Conservation (phyloP, 352 stramenopile genomes). For the Discostella stelligera region DNA sequence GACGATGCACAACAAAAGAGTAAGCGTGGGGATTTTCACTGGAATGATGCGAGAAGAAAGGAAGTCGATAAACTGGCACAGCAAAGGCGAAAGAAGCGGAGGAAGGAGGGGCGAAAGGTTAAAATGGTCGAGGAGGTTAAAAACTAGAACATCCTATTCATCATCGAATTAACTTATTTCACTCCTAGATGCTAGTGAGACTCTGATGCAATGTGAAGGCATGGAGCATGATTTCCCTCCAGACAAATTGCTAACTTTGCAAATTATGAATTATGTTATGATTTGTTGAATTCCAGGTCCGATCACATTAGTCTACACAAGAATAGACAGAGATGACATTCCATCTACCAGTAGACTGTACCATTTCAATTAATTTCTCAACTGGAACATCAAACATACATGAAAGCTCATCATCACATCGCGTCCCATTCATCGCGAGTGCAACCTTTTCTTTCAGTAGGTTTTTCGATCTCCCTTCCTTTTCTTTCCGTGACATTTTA, state of each 20-base stretch:
- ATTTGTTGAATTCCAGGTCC: too few species aligned
- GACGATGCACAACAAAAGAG: background rate
- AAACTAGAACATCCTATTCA: background rate
- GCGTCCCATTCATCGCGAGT: slow-evolving; percentile 64
- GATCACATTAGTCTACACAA: background rate
- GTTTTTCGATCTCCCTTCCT: slow-evolving; percentile 18
- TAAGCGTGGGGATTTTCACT: slow-evolving; percentile 30
- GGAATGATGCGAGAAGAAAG: slow-evolving; percentile 61
- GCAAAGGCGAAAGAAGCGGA: slow-evolving; percentile 46
- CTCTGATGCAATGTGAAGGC: too few species aligned
- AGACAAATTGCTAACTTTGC: too few species aligned
- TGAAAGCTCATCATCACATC: slow-evolving; percentile 73
- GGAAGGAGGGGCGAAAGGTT: slow-evolving; percentile 12
- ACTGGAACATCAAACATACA: slow-evolving; percentile 69
- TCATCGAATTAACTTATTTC: too few species aligned
- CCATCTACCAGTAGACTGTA: slow-evolving; percentile 39
- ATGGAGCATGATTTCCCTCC: too few species aligned
- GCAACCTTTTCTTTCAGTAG: slow-evolving; percentile 42
- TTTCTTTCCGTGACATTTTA: slow-evolving; percentile 8
- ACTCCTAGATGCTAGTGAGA: too few species aligned
- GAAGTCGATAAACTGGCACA: slow-evolving; percentile 54
- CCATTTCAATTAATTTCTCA: slow-evolving; percentile 56
- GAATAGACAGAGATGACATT: slow-evolving; percentile 46
- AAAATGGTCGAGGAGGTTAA: background rate
- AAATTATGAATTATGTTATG: too few species aligned